Conservation (phyloP, 164 flowering plant genomes). For the Nelumbo lutea region DNA sequence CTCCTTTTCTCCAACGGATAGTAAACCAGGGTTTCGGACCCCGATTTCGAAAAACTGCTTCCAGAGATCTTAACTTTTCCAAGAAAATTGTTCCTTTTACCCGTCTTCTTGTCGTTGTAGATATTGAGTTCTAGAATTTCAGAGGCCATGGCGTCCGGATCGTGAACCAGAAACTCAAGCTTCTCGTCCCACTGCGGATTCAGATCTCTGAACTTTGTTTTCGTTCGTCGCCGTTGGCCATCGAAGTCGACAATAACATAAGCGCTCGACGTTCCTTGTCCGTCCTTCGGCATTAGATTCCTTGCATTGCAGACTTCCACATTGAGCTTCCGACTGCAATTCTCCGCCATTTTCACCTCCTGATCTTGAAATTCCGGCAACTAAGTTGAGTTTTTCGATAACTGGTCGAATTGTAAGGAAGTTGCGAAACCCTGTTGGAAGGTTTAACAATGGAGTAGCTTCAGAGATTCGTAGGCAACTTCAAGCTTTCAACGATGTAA, state of each 20-base stretch:
- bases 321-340: slow-evolving; percentile 41
- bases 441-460: background rate
- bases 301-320: slow-evolving; percentile 76
- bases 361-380: background rate
- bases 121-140: slow-evolving; percentile 68
- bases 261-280: slow-evolving; percentile 90
- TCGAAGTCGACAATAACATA: slow-evolving; percentile 81
- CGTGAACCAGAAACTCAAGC: slow-evolving; percentile 69
- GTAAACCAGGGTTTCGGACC: slow-evolving; percentile 54
- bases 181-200: slow-evolving; percentile 92
- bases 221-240: slow-evolving; percentile 79
- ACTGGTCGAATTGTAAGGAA: background rate
- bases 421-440: no score
- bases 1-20: slow-evolving; percentile 95
- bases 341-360: slow-evolving; percentile 33
- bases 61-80: slow-evolving; percentile 82
- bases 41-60: slow-evolving; percentile 35
- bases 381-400: background rate
- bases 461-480: background rate
- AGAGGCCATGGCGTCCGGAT: slow-evolving; percentile 46
- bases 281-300: slow-evolving; percentile 95
- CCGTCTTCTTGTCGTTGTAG: slow-evolving; percentile 75
- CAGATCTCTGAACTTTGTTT: slow-evolving; percentile 65
- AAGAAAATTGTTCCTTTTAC: slow-evolving; percentile 61
- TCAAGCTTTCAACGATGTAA: background rate